A percentile compares a stretch with the other conserved stretches of the same genome.
phyloP scores from a whole-genome alignment of 345 rosid species.

The Atalantia buxifolia region DNA sequence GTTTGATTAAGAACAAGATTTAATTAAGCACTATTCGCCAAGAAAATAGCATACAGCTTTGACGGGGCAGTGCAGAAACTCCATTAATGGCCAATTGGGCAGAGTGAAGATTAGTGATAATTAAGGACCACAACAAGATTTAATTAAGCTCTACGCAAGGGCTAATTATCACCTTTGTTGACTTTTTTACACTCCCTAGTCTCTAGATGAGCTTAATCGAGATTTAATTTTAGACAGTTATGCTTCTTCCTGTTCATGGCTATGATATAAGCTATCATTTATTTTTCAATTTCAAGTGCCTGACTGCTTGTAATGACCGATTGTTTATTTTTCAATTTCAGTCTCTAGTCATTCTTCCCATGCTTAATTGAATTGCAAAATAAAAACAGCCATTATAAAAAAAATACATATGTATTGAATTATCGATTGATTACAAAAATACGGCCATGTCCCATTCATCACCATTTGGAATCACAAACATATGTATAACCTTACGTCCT shows the following conservation, averaged over 20 bases:
- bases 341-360: background rate
- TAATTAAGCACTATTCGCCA: too few relatives aligned
- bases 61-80: background rate
- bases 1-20: background rate
- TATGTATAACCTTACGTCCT: too few relatives aligned
- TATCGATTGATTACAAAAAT: background rate
- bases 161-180: constrained; percentile 25
- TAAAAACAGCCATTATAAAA: background rate
- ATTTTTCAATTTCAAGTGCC: constrained; percentile 3
- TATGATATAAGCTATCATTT: constrained; percentile 7
- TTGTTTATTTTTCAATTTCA: too few relatives aligned
- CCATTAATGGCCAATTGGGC: constrained; percentile 6
- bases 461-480: background rate
- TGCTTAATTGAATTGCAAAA: background rate
- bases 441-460: constrained; percentile 4
- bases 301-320: background rate
- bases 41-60: background rate
- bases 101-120: constrained; percentile 18
- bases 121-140: constrained; percentile 9
- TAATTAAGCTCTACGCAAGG: constrained; percentile 3
- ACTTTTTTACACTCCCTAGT: background rate
- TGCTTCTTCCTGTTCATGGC: constrained; percentile 20
- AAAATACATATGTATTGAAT: too few relatives aligned
- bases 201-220: background rate
- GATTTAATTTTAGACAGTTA: background rate